These are phyloP conservation scores for Tremellales sp. DNA, from an alignment of 1,284 basidiomycete species.

Conservation along the genomic window DNA sequence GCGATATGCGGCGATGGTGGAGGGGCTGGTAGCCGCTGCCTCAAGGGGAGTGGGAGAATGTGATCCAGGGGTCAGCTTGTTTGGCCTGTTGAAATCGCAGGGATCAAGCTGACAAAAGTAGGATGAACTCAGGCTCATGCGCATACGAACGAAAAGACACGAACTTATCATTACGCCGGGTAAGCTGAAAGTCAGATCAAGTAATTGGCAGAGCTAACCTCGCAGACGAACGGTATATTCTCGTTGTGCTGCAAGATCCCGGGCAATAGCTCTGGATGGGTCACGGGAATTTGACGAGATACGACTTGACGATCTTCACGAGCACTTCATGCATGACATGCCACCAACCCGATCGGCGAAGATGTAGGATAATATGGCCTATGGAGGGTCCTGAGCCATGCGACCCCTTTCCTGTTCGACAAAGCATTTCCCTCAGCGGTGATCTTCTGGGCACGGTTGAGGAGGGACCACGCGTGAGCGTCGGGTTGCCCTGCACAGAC, in stretches of 20 bases:
- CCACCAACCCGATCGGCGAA: too few species aligned
- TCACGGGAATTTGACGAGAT: too few species aligned
- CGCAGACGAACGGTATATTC: conserved; percentile 72
- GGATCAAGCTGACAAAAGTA: conserved; percentile 47
- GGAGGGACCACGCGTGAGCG: too few species aligned
- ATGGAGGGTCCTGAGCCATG: too few species aligned
- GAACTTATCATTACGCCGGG: conserved; percentile 93
- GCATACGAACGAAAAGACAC: conserved; percentile 83
- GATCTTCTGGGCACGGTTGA: too few species aligned
- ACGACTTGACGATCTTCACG: too few species aligned
- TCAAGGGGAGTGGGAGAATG: conserved; percentile 61
- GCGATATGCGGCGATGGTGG: conserved; percentile 73
- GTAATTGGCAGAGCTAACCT: background rate
- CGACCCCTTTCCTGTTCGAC: too few species aligned
- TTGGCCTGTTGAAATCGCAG: too few species aligned
- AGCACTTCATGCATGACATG: too few species aligned
- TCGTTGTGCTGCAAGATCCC: conserved; percentile 79
- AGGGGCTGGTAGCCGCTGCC: conserved; percentile 70
- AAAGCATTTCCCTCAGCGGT: too few species aligned
- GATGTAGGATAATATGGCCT: too few species aligned
- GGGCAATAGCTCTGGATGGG: conserved; percentile 24
- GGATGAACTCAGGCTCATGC: conserved; percentile 83
- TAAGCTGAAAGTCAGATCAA: conserved; percentile 47
- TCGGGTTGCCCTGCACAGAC: too few species aligned
- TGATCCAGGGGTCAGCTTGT: conserved; percentile 27